A percentile compares a stretch with the other conserved stretches of the same genome.
Evolutionary conservation across 1,139 yeast genomes (phyloP).

Genomic region (Entelexis paramagnoliae): DNA sequence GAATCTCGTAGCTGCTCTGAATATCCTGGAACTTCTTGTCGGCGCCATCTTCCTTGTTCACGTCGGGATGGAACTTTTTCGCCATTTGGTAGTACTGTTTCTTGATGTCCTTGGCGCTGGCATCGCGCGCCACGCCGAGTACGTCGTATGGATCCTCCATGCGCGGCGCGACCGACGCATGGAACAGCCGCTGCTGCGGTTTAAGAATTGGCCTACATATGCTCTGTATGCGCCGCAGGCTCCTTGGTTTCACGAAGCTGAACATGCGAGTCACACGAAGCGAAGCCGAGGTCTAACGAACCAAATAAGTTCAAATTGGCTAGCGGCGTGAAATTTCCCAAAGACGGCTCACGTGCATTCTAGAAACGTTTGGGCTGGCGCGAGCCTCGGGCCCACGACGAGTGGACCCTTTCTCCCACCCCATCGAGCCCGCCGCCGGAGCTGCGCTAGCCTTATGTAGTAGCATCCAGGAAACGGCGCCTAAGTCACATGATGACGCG

Average conservation of each 20-base stretch:
- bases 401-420: no score
- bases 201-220: conserved; percentile 3
- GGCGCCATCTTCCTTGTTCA: conserved; percentile 81
- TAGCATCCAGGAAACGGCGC: no score
- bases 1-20: conserved; percentile 87
- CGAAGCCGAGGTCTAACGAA: background rate
- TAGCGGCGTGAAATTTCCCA: conserved; percentile 4
- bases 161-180: conserved; percentile 12
- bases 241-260: background rate
- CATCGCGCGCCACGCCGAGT: conserved; percentile 62
- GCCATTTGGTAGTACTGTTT: conserved; percentile 91
- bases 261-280: background rate
- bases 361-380: conserved; percentile 1
- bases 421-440: background rate
- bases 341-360: background rate
- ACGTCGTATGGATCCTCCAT: conserved; percentile 71
- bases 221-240: background rate
- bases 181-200: conserved; percentile 16
- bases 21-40: conserved; percentile 83
- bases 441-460: background rate
- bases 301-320: background rate
- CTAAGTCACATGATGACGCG: no score
- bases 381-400: background rate
- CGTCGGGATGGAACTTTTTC: conserved; percentile 91
- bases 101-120: conserved; percentile 76